Evolutionary conservation across 2,329 filamentous ascomycete genomes (phyloP).

Genomic region (Neodidymelliopsis sp.): DNA sequence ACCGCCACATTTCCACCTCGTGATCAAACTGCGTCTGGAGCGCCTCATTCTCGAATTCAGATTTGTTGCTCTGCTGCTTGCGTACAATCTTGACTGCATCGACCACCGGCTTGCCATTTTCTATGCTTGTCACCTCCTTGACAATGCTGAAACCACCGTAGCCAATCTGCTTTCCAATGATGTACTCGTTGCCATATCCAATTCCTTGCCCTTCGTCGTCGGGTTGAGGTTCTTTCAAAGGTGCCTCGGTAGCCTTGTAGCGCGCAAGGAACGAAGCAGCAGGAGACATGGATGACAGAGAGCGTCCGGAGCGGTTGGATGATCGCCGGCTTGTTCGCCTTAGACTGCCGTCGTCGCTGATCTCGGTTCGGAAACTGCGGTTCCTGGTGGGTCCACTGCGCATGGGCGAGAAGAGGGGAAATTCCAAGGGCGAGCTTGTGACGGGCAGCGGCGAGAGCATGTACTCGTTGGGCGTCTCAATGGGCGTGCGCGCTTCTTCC

Average conservation of each 20-base stretch:
- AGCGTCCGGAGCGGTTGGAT: slow-evolving; percentile 59
- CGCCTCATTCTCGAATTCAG: slow-evolving; percentile 68
- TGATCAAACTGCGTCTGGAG: slow-evolving; percentile 73
- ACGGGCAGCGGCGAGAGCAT: slow-evolving; percentile 44
- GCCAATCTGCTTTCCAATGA: slow-evolving; percentile 71
- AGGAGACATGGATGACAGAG: slow-evolving; percentile 61
- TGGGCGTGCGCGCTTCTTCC: slow-evolving; percentile 50
- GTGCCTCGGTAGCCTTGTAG: slow-evolving; percentile 51
- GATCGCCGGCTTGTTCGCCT: slow-evolving; percentile 48
- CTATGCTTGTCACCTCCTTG: slow-evolving; percentile 71
- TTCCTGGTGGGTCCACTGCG: slow-evolving; percentile 39
- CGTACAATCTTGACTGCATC: slow-evolving; percentile 73
- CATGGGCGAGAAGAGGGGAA: slow-evolving; percentile 39
- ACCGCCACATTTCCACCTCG: slow-evolving; percentile 72
- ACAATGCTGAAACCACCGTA: slow-evolving; percentile 72
- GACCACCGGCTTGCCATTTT: slow-evolving; percentile 60
- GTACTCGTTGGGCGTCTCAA: slow-evolving; percentile 45
- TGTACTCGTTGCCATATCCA: slow-evolving; percentile 66
- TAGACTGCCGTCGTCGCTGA: slow-evolving; percentile 45
- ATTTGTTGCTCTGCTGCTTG: slow-evolving; percentile 63
- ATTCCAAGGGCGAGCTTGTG: slow-evolving; percentile 46
- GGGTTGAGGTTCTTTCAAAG: slow-evolving; percentile 58
- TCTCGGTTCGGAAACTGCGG: slow-evolving; percentile 43
- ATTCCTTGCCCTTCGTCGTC: slow-evolving; percentile 74
- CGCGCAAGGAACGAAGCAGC: slow-evolving; percentile 66